Evolutionary conservation across 1,284 basidiomycete species (phyloP).

Genomic region (Sphagnurus paluster): DNA sequence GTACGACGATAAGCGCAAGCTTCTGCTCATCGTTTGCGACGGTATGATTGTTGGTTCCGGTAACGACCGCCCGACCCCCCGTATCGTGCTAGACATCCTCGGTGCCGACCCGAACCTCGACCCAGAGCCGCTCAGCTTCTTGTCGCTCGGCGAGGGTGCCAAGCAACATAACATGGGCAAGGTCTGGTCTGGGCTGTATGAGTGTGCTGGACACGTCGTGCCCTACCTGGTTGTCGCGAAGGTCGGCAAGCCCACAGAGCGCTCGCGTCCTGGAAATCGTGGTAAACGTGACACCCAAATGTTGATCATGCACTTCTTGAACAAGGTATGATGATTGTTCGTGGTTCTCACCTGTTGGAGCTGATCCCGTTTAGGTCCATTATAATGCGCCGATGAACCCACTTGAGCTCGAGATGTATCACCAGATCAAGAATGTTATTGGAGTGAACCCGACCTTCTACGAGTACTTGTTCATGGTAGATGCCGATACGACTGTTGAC

Average conservation of each 20-base stretch:
- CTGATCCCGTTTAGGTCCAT: slow-evolving; percentile 68
- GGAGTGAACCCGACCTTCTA: slow-evolving; percentile 99
- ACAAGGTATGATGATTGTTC: slow-evolving; percentile 61
- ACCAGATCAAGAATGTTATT: slow-evolving; percentile 99
- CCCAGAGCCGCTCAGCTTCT: slow-evolving; percentile 93
- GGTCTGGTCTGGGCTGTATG: slow-evolving; percentile 95
- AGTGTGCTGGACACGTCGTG: slow-evolving; percentile 92
- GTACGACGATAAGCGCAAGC: slow-evolving; percentile 98
- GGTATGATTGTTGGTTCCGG: slow-evolving; percentile 98
- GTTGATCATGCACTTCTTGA: slow-evolving; percentile 96
- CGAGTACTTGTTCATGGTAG: slow-evolving; percentile 95
- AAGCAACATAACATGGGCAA: slow-evolving; percentile 99
- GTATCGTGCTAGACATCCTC: slow-evolving; percentile 95
- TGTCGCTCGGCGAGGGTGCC: slow-evolving; percentile 91
- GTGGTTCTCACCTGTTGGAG: not conserved
- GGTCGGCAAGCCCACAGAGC: slow-evolving; percentile 94
- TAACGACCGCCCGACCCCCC: slow-evolving; percentile 88
- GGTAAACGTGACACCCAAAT: slow-evolving; percentile 98
- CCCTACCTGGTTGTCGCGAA: slow-evolving; percentile 98
- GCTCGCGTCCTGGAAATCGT: slow-evolving; percentile 90
- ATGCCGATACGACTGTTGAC: slow-evolving; percentile 95
- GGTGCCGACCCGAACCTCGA: slow-evolving; percentile 93
- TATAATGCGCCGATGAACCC: slow-evolving; percentile 97
- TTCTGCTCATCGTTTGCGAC: slow-evolving; percentile 94
- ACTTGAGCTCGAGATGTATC: slow-evolving; percentile 95